Evolutionary conservation across 2,329 filamentous ascomycete genomes (phyloP).

Genomic region (Fusarium palustre): DNA sequence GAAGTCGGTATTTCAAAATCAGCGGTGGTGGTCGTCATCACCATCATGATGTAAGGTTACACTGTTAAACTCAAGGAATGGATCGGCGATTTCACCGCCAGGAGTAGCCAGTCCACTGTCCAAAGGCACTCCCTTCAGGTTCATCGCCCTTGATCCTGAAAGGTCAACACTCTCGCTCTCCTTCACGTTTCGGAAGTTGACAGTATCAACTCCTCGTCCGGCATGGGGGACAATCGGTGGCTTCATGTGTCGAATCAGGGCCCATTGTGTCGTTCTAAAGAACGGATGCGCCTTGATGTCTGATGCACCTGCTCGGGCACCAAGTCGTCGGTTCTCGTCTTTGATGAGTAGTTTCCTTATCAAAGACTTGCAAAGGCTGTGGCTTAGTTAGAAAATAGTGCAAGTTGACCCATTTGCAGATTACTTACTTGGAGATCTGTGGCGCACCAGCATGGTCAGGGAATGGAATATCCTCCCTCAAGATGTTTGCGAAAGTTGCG

Average conservation of each 20-base stretch:
- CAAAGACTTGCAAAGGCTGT: slow-evolving; percentile 92
- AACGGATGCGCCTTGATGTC: slow-evolving; percentile 97
- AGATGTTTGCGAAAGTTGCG: slow-evolving; percentile 96
- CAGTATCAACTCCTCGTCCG: slow-evolving; percentile 88
- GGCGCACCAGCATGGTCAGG: slow-evolving; percentile 87
- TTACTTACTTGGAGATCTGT: slow-evolving; percentile 87
- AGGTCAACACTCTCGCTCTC: slow-evolving; percentile 96
- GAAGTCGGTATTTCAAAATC: slow-evolving; percentile 5
- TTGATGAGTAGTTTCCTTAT: slow-evolving; percentile 98
- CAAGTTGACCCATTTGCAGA: rapidly evolving
- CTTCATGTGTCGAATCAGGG: slow-evolving; percentile 96
- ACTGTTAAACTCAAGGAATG: slow-evolving; percentile 98
- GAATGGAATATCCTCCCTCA: slow-evolving; percentile 95
- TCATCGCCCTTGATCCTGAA: slow-evolving; percentile 66
- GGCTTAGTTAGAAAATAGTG: neutral
- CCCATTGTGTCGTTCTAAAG: slow-evolving; percentile 97
- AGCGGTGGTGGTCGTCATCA: slow-evolving; percentile 68
- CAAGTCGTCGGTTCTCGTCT: slow-evolving; percentile 92
- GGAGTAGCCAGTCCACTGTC: slow-evolving; percentile 89
- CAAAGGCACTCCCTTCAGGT: slow-evolving; percentile 81
- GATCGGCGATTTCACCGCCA: slow-evolving; percentile 83
- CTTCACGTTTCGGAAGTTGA: slow-evolving; percentile 98
- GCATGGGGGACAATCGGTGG: slow-evolving; percentile 95
- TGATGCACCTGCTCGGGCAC: slow-evolving; percentile 92
- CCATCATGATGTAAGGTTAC: slow-evolving; percentile 97